Conservation (phyloP, 768 basidiomycete species). For the Ephemerocybe angulata region DNA sequence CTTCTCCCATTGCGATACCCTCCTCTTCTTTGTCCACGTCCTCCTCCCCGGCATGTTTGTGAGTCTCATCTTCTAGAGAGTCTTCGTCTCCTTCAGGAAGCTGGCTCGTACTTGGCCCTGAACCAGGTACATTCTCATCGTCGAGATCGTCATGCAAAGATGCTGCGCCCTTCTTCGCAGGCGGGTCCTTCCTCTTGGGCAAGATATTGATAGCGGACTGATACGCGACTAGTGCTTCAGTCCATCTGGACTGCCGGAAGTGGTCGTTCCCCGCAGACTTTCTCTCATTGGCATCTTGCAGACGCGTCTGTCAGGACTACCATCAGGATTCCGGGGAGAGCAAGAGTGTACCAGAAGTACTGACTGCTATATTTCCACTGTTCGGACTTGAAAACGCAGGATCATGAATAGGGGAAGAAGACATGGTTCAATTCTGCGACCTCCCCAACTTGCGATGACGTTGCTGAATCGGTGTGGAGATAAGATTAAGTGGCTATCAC, state of each 20-base stretch:
- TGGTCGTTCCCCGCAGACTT: slow-evolving; percentile 75
- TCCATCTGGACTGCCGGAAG: slow-evolving; percentile 65
- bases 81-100: neutral
- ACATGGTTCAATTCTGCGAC: neutral
- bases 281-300: slow-evolving; percentile 48
- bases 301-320: slow-evolving; percentile 11
- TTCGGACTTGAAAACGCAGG: too few relatives aligned
- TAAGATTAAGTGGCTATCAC: slow-evolving; percentile 7
- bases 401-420: too few relatives aligned
- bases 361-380: too few relatives aligned
- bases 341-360: too few relatives aligned
- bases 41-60: neutral
- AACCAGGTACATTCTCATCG: neutral
- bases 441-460: neutral
- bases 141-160: neutral
- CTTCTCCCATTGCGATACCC: slow-evolving; percentile 15
- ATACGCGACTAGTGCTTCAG: slow-evolving; percentile 69
- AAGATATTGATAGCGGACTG: slow-evolving; percentile 62
- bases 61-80: neutral
- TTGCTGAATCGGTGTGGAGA: neutral
- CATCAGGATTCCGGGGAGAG: neutral
- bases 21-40: slow-evolving; percentile 5
- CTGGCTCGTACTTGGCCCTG: neutral
- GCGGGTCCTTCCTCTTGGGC: slow-evolving; percentile 44
- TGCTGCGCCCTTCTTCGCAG: too few relatives aligned